Base-by-base conservation (phyloP, 2,329 filamentous ascomycete species). In the Venturia pyrina region DNA sequence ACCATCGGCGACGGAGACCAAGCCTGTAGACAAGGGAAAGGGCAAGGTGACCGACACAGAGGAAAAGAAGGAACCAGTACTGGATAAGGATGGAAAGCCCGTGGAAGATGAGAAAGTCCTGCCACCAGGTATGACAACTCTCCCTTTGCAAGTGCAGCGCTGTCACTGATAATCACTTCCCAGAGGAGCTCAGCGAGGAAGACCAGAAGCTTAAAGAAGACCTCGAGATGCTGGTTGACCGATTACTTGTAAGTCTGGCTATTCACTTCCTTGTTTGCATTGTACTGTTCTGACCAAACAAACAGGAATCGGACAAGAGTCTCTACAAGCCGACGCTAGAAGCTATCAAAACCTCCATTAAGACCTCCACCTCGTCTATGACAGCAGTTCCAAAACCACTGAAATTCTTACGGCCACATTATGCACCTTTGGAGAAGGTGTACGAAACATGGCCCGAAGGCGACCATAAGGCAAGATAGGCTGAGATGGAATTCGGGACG, bases 281-380 rank as follows among this genome's bases (percentile, higher is more conserved):
- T 44, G 62, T 62, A 64, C 65, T 66, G 40, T 66, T 67, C 67
- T 67, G 67, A 69, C 68, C 69, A 64, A 59, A 40, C 59, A 57
- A 68, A 3, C 73, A 96, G 91, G 95, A 98, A 81, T 84, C 89
- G 70, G 90, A 98, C 79, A 83, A 85, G 70, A 87, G 87, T 67
- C 89, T 98, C 71, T 97, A 98, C 82, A 93, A 93, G 77, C 86
- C 93, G 67, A 90, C 95, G 65, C 83, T 99, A 71, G 93, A 98
- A 78, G 89, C 92, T 71, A 97, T 99, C 87, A 98, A 97, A 82
- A 91, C 88, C 73, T 96, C 91, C 75, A 99, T 99, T 83, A 98
- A 97, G 83, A 99, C 95, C 66, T 96, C 95, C 67, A 99, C 95
- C 70, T 98, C 93, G 67, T 99, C 96, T 59, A 99, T 99, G 95